phyloP scores from a whole-genome alignment of 1,284 basidiomycete genomes.

The Ceratobasidium sp. region DNA sequence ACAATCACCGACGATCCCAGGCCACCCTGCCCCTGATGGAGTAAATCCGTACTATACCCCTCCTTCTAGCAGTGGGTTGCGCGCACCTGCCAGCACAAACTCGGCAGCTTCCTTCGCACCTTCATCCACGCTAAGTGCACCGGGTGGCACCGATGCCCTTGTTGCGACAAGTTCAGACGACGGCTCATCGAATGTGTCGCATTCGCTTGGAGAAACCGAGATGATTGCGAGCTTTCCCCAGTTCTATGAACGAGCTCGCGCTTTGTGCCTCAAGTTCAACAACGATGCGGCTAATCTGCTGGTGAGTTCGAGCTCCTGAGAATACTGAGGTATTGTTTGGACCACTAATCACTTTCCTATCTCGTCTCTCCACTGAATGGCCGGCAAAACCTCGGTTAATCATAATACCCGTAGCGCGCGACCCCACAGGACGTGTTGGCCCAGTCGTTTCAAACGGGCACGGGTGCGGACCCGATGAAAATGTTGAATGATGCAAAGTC shows the following conservation, averaged over 20 bases:
- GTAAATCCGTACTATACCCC: slow-evolving; percentile 41
- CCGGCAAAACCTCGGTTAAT: slow-evolving; percentile 37
- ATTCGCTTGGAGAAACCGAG: slow-evolving; percentile 41
- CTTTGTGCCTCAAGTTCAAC: slow-evolving; percentile 40
- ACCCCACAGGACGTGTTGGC: slow-evolving; percentile 38
- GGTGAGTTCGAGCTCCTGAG: slow-evolving; percentile 38
- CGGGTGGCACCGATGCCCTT: slow-evolving; percentile 38
- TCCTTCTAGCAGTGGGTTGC: slow-evolving; percentile 32
- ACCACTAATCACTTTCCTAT: slow-evolving; percentile 42
- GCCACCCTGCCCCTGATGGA: slow-evolving; percentile 36
- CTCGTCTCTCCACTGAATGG: slow-evolving; percentile 31
- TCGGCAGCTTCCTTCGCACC: slow-evolving; percentile 37
- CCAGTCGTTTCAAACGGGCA: slow-evolving; percentile 41
- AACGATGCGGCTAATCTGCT: slow-evolving; percentile 39
- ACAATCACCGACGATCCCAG: slow-evolving; percentile 25
- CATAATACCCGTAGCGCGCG: slow-evolving; percentile 25
- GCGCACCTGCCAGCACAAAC: slow-evolving; percentile 14
- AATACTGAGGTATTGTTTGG: slow-evolving; percentile 32
- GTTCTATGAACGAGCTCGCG: slow-evolving; percentile 42
- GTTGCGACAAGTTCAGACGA: slow-evolving; percentile 39
- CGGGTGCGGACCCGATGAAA: slow-evolving; percentile 35
- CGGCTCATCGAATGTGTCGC: slow-evolving; percentile 37
- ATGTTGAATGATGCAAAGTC: slow-evolving; percentile 40
- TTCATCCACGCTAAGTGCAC: slow-evolving; percentile 34
- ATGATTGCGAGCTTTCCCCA: slow-evolving; percentile 41